phyloP scores from a whole-genome alignment of 257 asterid genomes.

The Solanum microdontum region DNA sequence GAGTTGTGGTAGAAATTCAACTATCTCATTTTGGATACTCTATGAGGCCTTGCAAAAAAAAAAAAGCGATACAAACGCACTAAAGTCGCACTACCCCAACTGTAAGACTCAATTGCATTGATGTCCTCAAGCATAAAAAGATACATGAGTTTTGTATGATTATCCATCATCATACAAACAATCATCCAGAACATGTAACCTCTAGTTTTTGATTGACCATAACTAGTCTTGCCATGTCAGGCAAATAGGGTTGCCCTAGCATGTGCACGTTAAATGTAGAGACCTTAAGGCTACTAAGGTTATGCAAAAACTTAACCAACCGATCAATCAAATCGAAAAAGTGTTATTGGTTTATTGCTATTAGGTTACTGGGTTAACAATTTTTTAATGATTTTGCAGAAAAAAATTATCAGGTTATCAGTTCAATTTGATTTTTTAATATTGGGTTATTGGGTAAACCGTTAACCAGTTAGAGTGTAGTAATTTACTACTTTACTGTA shows the following conservation, averaged over 20 bases:
- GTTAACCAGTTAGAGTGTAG: no score
- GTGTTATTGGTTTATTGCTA: no score
- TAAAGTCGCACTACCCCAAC: background rate
- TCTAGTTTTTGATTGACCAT: background rate
- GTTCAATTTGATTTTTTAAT: no score
- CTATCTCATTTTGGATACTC: background rate
- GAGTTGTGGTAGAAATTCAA: background rate
- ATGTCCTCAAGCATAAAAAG: background rate
- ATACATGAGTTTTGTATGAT: background rate
- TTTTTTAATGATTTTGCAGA: no score
- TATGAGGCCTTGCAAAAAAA: background rate
- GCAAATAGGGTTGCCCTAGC: background rate
- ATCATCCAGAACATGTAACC: background rate
- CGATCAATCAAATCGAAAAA: no score
- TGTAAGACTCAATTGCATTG: background rate
- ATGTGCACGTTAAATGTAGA: background rate
- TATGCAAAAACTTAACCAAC: no score
- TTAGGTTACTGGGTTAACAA: no score
- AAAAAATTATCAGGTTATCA: no score
- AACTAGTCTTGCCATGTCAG: background rate
- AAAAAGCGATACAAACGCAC: background rate
- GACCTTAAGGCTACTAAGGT: background rate
- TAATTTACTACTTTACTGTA: no score
- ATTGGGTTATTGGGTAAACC: no score
- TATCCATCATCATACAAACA: no score